Evolutionary conservation across 108 stramenopile genomes (phyloP), one percentile per base, ranked within the genome.

Genomic region (Phaeodactylum tricornutum): DNA sequence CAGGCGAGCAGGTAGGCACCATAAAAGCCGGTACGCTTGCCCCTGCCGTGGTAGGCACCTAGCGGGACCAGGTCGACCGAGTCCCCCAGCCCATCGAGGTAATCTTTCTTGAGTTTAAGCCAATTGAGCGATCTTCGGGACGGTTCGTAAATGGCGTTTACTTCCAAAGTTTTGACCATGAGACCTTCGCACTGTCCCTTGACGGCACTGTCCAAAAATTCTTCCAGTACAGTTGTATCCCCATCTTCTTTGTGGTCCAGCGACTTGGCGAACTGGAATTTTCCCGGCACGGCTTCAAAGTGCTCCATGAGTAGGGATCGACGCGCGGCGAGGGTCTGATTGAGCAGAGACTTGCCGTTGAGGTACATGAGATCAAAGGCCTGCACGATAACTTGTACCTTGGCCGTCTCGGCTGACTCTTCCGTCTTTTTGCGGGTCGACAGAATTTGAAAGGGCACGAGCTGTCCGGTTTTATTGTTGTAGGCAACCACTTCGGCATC

Each of bases 101-200:
- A 99, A 70, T 99, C 99, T 74, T 99, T 99, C 63, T 99, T 99
- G 31, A 99, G 79, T 52, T 99, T 99, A 55, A 99, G 74, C 99
- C 99, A 99, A 59, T 98, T 99, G 38, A 99, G 67, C 12, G 93
- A 93, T 29, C 99, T 76, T 39, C 75, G 72, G 28, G 89, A 87
- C 6, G 99, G 99, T 66, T 96, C 86, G 70, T 99, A 99, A 1
- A 79, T 66, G 33, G 87, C 87, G 59, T 90, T 84, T 14, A 59
- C 72, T 39, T 83, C 83, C 47, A 99, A 73, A 6, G 97, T 97
- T 79, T 99, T 99, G 24, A 99, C 96, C 99, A 99, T 99, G 43
- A 99, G 83, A 26, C 99, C 99, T 67, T 99, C 99, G 61, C 96
- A 98, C 57, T 96, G 95, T 14, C 81, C 92, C 70, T 92, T 95